Percentiles rank a stretch among this genome's conserved stretches.
Evolutionary conservation across 306 rosid species (phyloP).

Genomic region (Acacia melanoxylon): DNA sequence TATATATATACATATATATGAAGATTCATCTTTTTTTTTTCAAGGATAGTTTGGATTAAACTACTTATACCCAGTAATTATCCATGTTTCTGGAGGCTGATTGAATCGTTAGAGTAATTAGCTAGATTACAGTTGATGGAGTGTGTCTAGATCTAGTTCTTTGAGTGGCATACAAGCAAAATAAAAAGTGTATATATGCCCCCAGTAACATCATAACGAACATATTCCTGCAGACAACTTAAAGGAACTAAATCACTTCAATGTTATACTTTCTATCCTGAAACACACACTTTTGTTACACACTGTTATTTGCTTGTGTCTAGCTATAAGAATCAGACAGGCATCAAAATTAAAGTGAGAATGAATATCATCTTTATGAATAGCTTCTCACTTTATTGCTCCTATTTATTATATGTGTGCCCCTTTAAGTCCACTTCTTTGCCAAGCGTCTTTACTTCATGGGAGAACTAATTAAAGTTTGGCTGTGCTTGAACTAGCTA

Average conservation of each 20-base stretch:
- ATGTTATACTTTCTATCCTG: conserved; percentile 15
- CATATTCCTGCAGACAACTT: conserved; percentile 41
- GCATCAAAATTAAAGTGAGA: conserved; percentile 28
- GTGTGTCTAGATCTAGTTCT: conserved; percentile 35
- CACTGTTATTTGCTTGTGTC: background rate
- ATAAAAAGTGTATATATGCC: conserved; percentile 40
- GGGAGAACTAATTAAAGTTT: background rate
- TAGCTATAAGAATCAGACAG: conserved; percentile 16
- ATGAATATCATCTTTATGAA: conserved; percentile 42
- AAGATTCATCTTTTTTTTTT: too few species aligned
- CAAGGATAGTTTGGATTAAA: background rate
- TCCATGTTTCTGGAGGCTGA: background rate
- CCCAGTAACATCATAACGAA: conserved; percentile 36
- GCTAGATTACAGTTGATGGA: too few species aligned
- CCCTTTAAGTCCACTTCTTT: background rate
- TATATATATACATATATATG: too few species aligned
- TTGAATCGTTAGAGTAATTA: too few species aligned
- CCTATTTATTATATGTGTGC: background rate
- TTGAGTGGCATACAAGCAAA: conserved; percentile 85
- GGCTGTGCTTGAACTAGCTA: too few species aligned
- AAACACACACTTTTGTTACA: background rate
- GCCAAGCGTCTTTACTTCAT: background rate
- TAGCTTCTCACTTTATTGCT: conserved; percentile 32
- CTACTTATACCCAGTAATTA: background rate
- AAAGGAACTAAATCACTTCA: background rate